Evolutionary conservation across 2,329 filamentous ascomycete species (phyloP), one percentile per base, ranked within the genome.

Genomic region (Fusarium sublunatum): DNA sequence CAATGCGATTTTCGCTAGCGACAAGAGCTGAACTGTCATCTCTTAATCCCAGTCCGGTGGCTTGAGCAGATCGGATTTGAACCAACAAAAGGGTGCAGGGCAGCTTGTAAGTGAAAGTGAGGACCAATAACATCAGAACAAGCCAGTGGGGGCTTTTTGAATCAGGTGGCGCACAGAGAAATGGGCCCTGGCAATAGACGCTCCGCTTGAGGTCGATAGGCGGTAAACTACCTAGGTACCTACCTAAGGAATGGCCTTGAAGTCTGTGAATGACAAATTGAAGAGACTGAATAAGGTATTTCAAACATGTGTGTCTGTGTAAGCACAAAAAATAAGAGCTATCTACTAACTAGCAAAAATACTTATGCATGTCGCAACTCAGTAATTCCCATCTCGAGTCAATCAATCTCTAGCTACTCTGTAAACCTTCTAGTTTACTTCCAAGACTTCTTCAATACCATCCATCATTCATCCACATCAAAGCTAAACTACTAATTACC

Each of bases 351-450:
- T 34, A 12, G 19, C 7, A 24, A 24, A 19, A 38, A 9, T 9
- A 38, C 36, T 9, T 12, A 38, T 24, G 19, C 19, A 38, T 12
- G 26, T 32, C 11, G 42, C 32, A 49, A 32, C 24, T 38, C 25
- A 29, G 36, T 36, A 12, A 15, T 31, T 43, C 19, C 19, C 35
- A 54, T 39, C 39, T 35, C 15, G 13, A 39, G 36, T 47, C 46
- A 32, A 43, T 43, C 46, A 28, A 43, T 55, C 38, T 28, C 38
- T 31, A 47, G 48, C 31, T 7, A 60, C n/a, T n/a, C n/a, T n/a
- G n/a, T n/a, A n/a, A 60, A 60, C 28, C 42, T 55, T 60, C 55
- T 60, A 60, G 32, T 40, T 38, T 19, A 52, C 38, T 55, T 55
- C 55, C 40, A 48, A 40, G 19, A 19, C 22, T 55, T 43, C 28